Evolutionary conservation across 176 grass and related monocot genomes (phyloP).

Genomic region (Rhynchospora tenuis): DNA sequence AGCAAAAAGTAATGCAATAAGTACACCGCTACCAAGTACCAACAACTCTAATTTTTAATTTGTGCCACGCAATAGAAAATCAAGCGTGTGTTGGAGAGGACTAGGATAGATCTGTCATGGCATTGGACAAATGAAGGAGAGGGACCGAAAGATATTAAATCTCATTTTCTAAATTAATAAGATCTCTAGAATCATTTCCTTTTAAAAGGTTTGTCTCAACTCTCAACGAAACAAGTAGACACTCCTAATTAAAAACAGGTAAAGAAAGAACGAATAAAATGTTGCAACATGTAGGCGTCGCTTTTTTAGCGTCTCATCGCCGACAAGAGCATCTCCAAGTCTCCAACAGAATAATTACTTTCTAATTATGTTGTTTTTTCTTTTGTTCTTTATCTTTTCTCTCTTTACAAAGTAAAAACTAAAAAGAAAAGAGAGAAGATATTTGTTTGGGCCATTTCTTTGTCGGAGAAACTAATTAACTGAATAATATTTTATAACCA

Average conservation of each 20-base stretch:
- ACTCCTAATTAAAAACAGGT: not conserved
- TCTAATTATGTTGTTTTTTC: not conserved
- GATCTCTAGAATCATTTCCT: not conserved
- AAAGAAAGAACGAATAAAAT: not conserved
- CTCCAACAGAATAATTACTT: not conserved
- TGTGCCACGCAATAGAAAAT: not conserved
- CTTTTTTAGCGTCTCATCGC: not conserved
- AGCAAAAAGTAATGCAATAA: not conserved
- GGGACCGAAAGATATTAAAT: not conserved
- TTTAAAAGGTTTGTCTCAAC: not conserved
- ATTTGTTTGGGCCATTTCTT: not conserved
- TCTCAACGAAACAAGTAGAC: not conserved
- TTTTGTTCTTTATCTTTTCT: not conserved
- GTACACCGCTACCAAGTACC: not conserved
- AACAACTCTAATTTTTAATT: not conserved
- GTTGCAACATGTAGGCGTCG: not conserved
- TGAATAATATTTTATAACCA: no score
- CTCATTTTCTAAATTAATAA: not conserved
- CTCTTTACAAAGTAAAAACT: not conserved
- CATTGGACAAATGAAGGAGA: no score
- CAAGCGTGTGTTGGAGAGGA: not conserved
- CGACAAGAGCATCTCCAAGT: not conserved
- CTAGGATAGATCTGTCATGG: no score
- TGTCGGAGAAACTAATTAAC: not conserved
- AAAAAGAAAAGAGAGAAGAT: not conserved